A percentile compares a stretch with the other conserved stretches of the same genome.
These are phyloP conservation scores for Bipolaris bicolor DNA, from an alignment of 2,329 filamentous ascomycete species.

Conservation along the genomic window DNA sequence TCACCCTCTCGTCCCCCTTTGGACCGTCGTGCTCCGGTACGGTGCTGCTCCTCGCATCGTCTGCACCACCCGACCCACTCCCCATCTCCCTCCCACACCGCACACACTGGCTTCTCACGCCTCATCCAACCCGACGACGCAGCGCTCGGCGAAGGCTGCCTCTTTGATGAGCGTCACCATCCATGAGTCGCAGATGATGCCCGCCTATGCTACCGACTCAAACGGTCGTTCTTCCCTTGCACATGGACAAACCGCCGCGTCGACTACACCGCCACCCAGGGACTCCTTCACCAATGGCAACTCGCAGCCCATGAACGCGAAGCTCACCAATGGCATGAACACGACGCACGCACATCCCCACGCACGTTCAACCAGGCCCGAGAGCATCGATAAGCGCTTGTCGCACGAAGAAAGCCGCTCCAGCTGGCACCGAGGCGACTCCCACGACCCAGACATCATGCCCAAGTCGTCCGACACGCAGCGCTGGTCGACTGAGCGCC, in stretches of 20 bases:
- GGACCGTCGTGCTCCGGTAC: slow-evolving; percentile 6
- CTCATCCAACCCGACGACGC: slow-evolving; percentile 34
- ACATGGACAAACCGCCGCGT: slow-evolving; percentile 46
- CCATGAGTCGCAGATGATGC: slow-evolving; percentile 55
- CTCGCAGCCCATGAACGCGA: slow-evolving; percentile 41
- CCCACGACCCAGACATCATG: slow-evolving; percentile 27
- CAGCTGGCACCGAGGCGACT: slow-evolving; percentile 24
- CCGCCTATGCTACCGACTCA: slow-evolving; percentile 57
- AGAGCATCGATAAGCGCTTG: slow-evolving; percentile 48
- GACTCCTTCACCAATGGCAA: slow-evolving; percentile 38
- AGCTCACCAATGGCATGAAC: slow-evolving; percentile 36
- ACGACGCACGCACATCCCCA: slow-evolving; percentile 43
- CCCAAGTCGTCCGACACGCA: slow-evolving; percentile 32
- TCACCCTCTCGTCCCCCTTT: slow-evolving; percentile 2
- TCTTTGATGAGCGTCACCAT: slow-evolving; percentile 42
- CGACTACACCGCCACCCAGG: slow-evolving; percentile 26
- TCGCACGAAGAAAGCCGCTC: slow-evolving; percentile 37
- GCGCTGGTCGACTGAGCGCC: slow-evolving; percentile 34
- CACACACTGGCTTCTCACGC: slow-evolving; percentile 36
- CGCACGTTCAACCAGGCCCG: slow-evolving; percentile 42
- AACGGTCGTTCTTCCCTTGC: slow-evolving; percentile 37
- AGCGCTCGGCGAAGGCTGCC: slow-evolving; percentile 33
- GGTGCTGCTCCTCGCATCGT: slow-evolving; percentile 5
- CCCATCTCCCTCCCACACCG: slow-evolving; percentile 14
- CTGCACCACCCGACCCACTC: slow-evolving; percentile 18